Conservation (phyloP, 176 grass and related monocot genomes). For the Canna indica region DNA sequence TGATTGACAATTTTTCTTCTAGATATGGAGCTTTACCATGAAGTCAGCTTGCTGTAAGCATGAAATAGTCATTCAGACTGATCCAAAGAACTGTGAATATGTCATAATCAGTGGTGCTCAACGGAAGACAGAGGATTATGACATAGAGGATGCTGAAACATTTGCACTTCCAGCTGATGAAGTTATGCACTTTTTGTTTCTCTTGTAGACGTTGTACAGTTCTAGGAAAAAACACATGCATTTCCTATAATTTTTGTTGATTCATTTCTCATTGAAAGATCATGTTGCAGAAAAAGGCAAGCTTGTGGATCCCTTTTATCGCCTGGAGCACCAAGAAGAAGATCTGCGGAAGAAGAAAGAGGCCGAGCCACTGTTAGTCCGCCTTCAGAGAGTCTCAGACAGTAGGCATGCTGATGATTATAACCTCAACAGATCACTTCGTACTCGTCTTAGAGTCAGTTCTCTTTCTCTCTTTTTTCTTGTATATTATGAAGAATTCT, state of each 20-base stretch:
- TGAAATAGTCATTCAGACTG: slow-evolving; percentile 90
- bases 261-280: slow-evolving; percentile 19
- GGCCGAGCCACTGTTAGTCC: slow-evolving; percentile 71
- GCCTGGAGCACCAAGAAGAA: slow-evolving; percentile 89
- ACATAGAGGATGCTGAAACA: slow-evolving; percentile 91
- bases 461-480: slow-evolving; percentile 8
- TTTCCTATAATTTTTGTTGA: not conserved
- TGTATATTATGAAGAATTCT: slow-evolving; percentile 23
- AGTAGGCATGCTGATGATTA: slow-evolving; percentile 71
- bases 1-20: slow-evolving; percentile 3
- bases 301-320: slow-evolving; percentile 85
- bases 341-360: slow-evolving; percentile 94
- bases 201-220: not conserved
- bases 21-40: slow-evolving; percentile 99
- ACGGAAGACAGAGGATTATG: slow-evolving; percentile 80
- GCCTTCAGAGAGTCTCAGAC: slow-evolving; percentile 76
- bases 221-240: not conserved
- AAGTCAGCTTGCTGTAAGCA: slow-evolving; percentile 89
- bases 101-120: slow-evolving; percentile 84
- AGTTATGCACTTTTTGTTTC: slow-evolving; percentile 29
- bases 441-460: slow-evolving; percentile 57
- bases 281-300: slow-evolving; percentile 73
- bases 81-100: slow-evolving; percentile 92
- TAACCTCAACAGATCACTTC: slow-evolving; percentile 65
- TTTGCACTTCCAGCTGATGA: slow-evolving; percentile 80